Evolutionary conservation across 2,329 filamentous ascomycete genomes (phyloP), one percentile per base, ranked within the genome.

Genomic region (Verticillium isaacii): DNA sequence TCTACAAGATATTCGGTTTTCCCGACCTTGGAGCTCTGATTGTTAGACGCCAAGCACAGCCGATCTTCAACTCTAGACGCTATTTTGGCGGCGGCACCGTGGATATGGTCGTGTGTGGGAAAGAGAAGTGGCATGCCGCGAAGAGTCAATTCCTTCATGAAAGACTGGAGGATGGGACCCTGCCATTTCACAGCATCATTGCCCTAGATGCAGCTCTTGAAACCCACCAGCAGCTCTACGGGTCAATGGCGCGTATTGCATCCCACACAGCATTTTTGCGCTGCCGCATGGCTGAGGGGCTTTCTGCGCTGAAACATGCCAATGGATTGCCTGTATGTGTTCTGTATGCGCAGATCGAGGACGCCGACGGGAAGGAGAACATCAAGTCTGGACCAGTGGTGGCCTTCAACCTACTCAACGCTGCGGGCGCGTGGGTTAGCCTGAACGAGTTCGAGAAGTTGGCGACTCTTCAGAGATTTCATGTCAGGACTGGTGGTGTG

Each of bases 1-100:
- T 98, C 66, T 96, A 97, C 78, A 99, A 98, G 74, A 93, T 97
- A n/a, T 98, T 98, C 73, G 94, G 95, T 1, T 97, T 97, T 66
- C 94, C 94, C 0, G 92, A 98, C 71, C 80, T 98, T 2, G 94
- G 94, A 1, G 93, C 89, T 1, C 77, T 99, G 62, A 87, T 98
- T 34, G 87, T 98, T 14, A 87, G 90, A 52, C 93, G 91, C 67
- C 81, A 85, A 36, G 85, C 90, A 14, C 86, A 85, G 7, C 73
- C 82, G 45, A 71, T 89, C 3, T 87, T 97, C 56, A 78, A 84
- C 36, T 79, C 80, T 52, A 85, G 92, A 63, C 87, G 80, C 64
- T 99, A 96, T 69, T 99, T 99, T 75, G 94, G 94, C 6, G 95
- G 94, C 7, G 95, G 95, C 3, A 98, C 94, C 0, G 94, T 97